Evolutionary conservation across 306 rosid species (phyloP).

Genomic region (Argentina anserina): DNA sequence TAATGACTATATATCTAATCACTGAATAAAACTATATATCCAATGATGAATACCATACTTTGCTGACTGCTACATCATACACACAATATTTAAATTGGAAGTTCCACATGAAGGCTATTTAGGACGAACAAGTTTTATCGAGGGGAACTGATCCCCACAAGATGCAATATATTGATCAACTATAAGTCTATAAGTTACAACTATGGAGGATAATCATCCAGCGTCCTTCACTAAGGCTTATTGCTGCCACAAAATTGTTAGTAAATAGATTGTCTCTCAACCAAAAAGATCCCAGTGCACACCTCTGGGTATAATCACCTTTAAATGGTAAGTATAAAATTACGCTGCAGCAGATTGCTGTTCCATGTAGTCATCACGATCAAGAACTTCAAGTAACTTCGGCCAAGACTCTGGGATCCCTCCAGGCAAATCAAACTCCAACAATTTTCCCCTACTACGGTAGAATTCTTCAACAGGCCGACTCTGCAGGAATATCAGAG

Average conservation of each 20-base stretch:
- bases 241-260: constrained; percentile 22
- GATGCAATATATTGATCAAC: not conserved
- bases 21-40: not conserved
- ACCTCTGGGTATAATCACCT: constrained; percentile 35
- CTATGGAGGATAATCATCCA: constrained; percentile 21
- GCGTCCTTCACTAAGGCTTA: constrained; percentile 27
- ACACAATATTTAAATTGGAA: not conserved
- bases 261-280: constrained; percentile 25
- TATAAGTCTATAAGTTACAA: constrained; percentile 12
- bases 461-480: constrained; percentile 84
- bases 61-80: not conserved
- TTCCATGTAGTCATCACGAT: constrained; percentile 75
- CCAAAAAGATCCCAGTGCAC: constrained; percentile 48
- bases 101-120: not conserved
- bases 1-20: not conserved
- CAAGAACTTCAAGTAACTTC: constrained; percentile 76
- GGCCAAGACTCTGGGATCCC: constrained; percentile 99
- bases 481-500: constrained; percentile 47
- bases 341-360: constrained; percentile 75
- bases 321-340: constrained; percentile 21
- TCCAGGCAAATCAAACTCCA: constrained; percentile 96
- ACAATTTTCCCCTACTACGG: constrained; percentile 62
- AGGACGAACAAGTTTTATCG: not conserved
- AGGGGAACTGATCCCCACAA: not conserved
- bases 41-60: not conserved